phyloP scores from a whole-genome alignment of 139 green algal species.

The Volvox africanus region DNA sequence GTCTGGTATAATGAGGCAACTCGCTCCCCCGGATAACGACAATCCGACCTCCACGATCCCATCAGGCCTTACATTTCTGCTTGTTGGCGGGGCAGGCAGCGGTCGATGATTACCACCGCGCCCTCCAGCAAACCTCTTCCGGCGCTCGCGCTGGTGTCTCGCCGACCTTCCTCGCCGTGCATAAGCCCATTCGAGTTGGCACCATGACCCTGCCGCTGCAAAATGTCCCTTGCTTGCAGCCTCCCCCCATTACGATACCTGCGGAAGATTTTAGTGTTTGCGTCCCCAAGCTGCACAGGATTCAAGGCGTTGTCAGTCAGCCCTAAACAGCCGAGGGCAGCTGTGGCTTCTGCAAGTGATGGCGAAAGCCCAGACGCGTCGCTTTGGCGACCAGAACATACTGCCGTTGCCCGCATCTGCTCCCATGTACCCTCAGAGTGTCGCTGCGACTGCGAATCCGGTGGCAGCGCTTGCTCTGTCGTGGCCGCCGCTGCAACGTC shows the following conservation, averaged over 20 bases:
- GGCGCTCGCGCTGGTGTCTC: neutral
- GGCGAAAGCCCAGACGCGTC: neutral
- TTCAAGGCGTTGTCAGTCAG: neutral
- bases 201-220: too few species aligned
- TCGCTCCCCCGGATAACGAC: too few species aligned
- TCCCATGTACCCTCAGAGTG: neutral
- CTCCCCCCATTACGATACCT: too few species aligned
- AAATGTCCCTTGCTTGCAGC: too few species aligned
- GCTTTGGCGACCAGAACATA: too few species aligned
- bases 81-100: neutral
- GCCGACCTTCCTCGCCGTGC: neutral
- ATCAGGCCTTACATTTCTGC: neutral
- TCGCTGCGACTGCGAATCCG: neutral
- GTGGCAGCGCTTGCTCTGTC: neutral
- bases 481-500: neutral
- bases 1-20: too few species aligned
- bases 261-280: too few species aligned
- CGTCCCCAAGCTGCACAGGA: too few species aligned
- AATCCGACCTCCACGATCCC: too few species aligned
- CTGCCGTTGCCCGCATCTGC: neutral
- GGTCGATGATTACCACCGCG: slow-evolving; percentile 28
- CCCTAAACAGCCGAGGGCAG: slow-evolving; percentile 8
- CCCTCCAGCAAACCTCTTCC: slow-evolving; percentile 1
- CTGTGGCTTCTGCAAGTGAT: neutral
- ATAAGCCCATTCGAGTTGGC: too few species aligned